Evolutionary conservation across 495 filamentous ascomycete genomes (phyloP).

Genomic region (Penicillium psychrofluorescens): DNA sequence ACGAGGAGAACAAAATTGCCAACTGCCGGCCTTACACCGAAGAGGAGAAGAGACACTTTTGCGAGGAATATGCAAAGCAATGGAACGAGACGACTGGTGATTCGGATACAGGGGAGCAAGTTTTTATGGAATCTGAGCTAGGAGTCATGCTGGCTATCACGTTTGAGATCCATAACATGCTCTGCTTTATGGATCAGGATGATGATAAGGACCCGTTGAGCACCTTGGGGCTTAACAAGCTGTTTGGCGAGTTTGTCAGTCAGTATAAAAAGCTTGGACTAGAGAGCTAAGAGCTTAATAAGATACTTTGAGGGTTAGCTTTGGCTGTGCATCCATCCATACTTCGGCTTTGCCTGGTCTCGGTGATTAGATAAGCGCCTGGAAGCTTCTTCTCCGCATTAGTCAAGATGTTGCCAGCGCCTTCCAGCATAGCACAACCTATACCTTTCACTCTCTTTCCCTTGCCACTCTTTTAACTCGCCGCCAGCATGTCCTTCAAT

Average conservation of each 20-base stretch:
- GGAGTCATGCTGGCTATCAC: conserved; percentile 22
- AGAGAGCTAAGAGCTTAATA: background rate
- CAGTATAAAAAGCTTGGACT: conserved; percentile 14
- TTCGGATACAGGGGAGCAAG: conserved; percentile 20
- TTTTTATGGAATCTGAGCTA: conserved; percentile 20
- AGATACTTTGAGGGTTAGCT: too few species aligned
- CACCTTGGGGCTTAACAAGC: conserved; percentile 18
- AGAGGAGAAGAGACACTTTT: too few species aligned
- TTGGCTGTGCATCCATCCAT: too few species aligned
- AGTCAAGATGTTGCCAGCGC: conserved; percentile 22
- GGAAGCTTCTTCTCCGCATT: conserved; percentile 31
- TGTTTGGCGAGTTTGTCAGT: conserved; percentile 21
- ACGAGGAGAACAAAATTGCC: too few species aligned
- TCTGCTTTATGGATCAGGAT: conserved; percentile 19
- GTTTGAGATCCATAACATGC: conserved; percentile 27
- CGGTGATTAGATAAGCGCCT: conserved; percentile 22
- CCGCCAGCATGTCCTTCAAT: conserved; percentile 22
- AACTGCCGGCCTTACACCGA: too few species aligned
- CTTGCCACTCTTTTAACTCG: background rate
- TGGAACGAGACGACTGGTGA: conserved; percentile 11
- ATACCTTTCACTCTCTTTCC: background rate
- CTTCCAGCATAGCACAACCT: conserved; percentile 17
- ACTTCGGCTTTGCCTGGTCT: conserved; percentile 4
- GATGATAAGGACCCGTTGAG: conserved; percentile 19
- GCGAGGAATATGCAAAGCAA: too few species aligned